Conservation (phyloP, 1,139 yeast genomes). For the Nakaseomyces nivariensis region DNA sequence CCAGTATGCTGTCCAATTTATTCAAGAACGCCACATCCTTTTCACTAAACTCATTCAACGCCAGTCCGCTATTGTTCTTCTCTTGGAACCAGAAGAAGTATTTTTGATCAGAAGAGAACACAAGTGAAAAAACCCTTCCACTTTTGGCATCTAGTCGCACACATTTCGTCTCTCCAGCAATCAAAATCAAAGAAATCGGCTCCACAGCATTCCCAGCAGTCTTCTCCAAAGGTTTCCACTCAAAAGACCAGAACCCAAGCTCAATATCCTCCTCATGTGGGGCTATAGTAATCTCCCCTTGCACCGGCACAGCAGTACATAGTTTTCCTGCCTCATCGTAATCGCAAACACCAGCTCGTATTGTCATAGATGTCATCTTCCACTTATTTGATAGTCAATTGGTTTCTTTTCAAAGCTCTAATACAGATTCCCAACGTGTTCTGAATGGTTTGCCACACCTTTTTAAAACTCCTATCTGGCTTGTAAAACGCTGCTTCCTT, state of each 20-base stretch:
- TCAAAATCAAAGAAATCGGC: constrained; percentile 62
- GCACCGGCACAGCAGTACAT: constrained; percentile 69
- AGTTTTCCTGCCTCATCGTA: constrained; percentile 58
- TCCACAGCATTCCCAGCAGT: constrained; percentile 33
- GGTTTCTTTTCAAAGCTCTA: too few species aligned
- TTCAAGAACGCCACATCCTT: constrained; percentile 49
- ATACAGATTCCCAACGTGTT: too few species aligned
- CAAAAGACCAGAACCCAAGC: constrained; percentile 44
- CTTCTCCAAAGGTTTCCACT: constrained; percentile 50
- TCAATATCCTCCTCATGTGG: constrained; percentile 39
- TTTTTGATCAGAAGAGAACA: constrained; percentile 79
- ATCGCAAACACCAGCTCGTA: constrained; percentile 81
- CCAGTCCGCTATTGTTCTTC: constrained; percentile 47
- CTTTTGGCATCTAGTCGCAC: constrained; percentile 58
- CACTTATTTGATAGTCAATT: too few species aligned
- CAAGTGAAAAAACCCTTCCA: constrained; percentile 79
- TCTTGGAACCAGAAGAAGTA: constrained; percentile 90
- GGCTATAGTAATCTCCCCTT: constrained; percentile 61
- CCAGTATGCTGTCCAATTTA: constrained; percentile 46
- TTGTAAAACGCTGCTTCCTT: too few species aligned
- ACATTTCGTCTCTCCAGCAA: constrained; percentile 92
- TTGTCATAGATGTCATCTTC: constrained; percentile 19
- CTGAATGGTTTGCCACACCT: too few species aligned
- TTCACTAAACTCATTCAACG: constrained; percentile 43
- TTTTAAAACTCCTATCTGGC: too few species aligned